Conservation (phyloP, 1,284 basidiomycete genomes). For the Bjerkandera adusta region DNA sequence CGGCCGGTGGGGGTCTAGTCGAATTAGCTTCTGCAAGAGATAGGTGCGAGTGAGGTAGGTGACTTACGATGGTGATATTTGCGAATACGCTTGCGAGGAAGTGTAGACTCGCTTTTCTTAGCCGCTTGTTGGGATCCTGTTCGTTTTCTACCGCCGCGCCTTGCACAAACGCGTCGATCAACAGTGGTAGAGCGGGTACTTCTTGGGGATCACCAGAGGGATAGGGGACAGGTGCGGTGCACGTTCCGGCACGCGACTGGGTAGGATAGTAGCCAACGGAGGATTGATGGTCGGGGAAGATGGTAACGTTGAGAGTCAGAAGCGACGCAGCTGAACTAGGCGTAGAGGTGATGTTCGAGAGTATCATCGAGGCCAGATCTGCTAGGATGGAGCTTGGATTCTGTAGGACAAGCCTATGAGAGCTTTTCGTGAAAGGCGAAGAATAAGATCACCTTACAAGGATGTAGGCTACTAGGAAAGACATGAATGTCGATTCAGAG, state of each 20-base stretch:
- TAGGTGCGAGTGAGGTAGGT: not conserved
- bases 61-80: slow-evolving; percentile 77
- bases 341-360: slow-evolving; percentile 91
- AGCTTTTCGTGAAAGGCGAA: not conserved
- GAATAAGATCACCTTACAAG: slow-evolving; percentile 55
- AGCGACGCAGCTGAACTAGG: slow-evolving; percentile 68
- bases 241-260: slow-evolving; percentile 73
- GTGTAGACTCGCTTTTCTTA: slow-evolving; percentile 76
- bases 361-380: slow-evolving; percentile 94
- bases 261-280: slow-evolving; percentile 60
- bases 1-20: slow-evolving; percentile 64
- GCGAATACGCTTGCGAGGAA: slow-evolving; percentile 93
- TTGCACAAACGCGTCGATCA: slow-evolving; percentile 85
- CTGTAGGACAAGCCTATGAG: slow-evolving; percentile 39
- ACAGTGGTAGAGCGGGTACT: slow-evolving; percentile 67
- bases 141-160: slow-evolving; percentile 56
- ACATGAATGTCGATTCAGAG: slow-evolving; percentile 74
- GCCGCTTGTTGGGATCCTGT: slow-evolving; percentile 44
- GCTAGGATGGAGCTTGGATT: slow-evolving; percentile 88
- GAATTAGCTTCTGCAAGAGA: not conserved
- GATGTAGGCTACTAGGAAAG: slow-evolving; percentile 89
- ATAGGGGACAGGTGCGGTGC: slow-evolving; percentile 60
- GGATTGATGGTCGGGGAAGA: slow-evolving; percentile 50
- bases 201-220: slow-evolving; percentile 55
- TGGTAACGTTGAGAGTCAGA: slow-evolving; percentile 64